A percentile compares a stretch with the other conserved stretches of the same genome.
phyloP scores from a whole-genome alignment of 768 basidiomycete species.

The Polyporus arcularius region DNA sequence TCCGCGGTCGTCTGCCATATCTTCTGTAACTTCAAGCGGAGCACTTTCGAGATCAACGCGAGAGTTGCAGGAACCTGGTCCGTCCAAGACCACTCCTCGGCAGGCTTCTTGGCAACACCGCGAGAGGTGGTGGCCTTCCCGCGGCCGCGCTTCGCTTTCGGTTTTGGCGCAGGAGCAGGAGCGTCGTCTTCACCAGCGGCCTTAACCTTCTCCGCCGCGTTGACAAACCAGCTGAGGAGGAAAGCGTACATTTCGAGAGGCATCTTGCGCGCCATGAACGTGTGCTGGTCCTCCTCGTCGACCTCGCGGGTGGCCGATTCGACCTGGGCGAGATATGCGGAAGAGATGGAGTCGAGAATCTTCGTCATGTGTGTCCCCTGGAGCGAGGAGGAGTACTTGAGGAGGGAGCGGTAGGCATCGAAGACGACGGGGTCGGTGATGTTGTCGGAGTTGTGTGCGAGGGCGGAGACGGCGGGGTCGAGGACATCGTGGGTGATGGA shows the following conservation, averaged over 20 bases:
- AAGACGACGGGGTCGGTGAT: conserved; percentile 71
- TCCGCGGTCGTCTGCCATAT: conserved; percentile 92
- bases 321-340: conserved; percentile 71
- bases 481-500: conserved; percentile 45
- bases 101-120: conserved; percentile 42
- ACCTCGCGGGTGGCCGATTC: conserved; percentile 72
- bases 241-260: conserved; percentile 93
- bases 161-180: conserved; percentile 49
- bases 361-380: conserved; percentile 75
- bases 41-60: conserved; percentile 67
- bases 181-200: conserved; percentile 44
- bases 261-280: conserved; percentile 60
- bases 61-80: conserved; percentile 75
- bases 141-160: conserved; percentile 53
- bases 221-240: conserved; percentile 88
- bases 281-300: conserved; percentile 66
- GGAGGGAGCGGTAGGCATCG: conserved; percentile 77
- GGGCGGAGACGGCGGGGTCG: conserved; percentile 77
- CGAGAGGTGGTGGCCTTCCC: conserved; percentile 55
- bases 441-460: conserved; percentile 74
- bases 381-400: conserved; percentile 72
- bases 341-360: conserved; percentile 82
- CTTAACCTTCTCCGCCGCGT: conserved; percentile 77
- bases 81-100: conserved; percentile 68
- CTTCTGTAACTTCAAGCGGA: conserved; percentile 67